phyloP scores from a whole-genome alignment of 768 basidiomycete genomes.

The Lactarius evosmus region DNA sequence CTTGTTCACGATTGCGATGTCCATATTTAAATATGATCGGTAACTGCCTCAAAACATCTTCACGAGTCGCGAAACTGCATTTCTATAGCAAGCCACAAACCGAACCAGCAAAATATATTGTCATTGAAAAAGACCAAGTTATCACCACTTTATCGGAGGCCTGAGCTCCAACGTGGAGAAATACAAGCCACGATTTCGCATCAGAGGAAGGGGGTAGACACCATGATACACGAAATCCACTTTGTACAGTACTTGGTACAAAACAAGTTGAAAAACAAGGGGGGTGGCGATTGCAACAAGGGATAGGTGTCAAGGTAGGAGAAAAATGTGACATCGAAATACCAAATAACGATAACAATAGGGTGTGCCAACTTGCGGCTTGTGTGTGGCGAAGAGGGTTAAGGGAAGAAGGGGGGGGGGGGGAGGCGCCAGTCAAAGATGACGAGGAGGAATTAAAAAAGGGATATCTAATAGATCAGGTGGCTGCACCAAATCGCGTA shows the following conservation, averaged over 20 bases:
- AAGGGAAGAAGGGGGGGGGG: too few species aligned
- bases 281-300: background rate
- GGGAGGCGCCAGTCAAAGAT: conserved; percentile 1
- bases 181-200: conserved; percentile 10
- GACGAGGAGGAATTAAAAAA: conserved; percentile 2
- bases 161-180: background rate
- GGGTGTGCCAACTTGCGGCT: background rate
- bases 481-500: conserved; percentile 58
- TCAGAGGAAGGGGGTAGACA: background rate
- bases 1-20: conserved; percentile 21
- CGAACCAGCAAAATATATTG: background rate
- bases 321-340: conserved; percentile 13
- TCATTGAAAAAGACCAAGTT: background rate
- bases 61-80: background rate
- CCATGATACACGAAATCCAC: conserved; percentile 5
- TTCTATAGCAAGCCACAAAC: background rate
- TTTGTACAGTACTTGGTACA: conserved; percentile 12
- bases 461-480: conserved; percentile 33
- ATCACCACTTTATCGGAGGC: background rate
- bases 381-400: background rate
- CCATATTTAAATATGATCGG: conserved; percentile 17
- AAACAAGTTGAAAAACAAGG: conserved; percentile 16
- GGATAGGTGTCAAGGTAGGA: background rate
- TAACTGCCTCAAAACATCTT: background rate
- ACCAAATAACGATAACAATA: conserved; percentile 25